Percentiles rank a stretch among this genome's conserved stretches.
Evolutionary conservation across 352 stramenopile genomes (phyloP).

Genomic region (Paralagenidium karlingii): DNA sequence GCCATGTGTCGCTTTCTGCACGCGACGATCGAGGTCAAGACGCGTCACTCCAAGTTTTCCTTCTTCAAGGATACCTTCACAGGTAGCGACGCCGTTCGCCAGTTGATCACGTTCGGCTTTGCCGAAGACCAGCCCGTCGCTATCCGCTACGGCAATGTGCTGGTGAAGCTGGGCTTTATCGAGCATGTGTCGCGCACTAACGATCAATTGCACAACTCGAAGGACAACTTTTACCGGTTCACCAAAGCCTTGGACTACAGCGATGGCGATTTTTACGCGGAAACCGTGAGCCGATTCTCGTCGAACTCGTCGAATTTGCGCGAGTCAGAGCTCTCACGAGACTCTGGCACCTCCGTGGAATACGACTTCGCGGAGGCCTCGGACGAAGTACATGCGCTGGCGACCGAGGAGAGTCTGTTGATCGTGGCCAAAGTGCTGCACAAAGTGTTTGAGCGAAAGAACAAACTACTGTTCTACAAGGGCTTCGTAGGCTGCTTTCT

Average conservation of each 20-base stretch:
- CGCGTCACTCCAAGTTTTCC: slow-evolving; percentile 69
- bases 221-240: slow-evolving; percentile 81
- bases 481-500: slow-evolving; percentile 71
- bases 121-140: slow-evolving; percentile 59
- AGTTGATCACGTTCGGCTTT: slow-evolving; percentile 67
- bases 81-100: slow-evolving; percentile 52
- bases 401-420: slow-evolving; percentile 63
- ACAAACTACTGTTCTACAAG: slow-evolving; percentile 84
- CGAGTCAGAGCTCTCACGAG: slow-evolving; percentile 57
- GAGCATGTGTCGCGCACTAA: slow-evolving; percentile 68
- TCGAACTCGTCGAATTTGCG: slow-evolving; percentile 59
- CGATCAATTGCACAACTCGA: slow-evolving; percentile 70
- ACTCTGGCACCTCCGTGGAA: slow-evolving; percentile 35
- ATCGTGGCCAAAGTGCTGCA: slow-evolving; percentile 54
- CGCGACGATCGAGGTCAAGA: slow-evolving; percentile 69
- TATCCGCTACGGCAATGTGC: slow-evolving; percentile 58
- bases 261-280: slow-evolving; percentile 14
- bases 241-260: slow-evolving; percentile 47
- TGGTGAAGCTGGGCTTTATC: slow-evolving; percentile 72
- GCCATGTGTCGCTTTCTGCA: slow-evolving; percentile 58
- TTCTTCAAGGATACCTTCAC: slow-evolving; percentile 83
- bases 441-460: slow-evolving; percentile 79
- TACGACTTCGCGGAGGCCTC: slow-evolving; percentile 67
- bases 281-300: slow-evolving; percentile 23
- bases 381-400: slow-evolving; percentile 66